Base-by-base conservation (phyloP, 1,284 basidiomycete genomes). In the Sparassis latifolia region DNA sequence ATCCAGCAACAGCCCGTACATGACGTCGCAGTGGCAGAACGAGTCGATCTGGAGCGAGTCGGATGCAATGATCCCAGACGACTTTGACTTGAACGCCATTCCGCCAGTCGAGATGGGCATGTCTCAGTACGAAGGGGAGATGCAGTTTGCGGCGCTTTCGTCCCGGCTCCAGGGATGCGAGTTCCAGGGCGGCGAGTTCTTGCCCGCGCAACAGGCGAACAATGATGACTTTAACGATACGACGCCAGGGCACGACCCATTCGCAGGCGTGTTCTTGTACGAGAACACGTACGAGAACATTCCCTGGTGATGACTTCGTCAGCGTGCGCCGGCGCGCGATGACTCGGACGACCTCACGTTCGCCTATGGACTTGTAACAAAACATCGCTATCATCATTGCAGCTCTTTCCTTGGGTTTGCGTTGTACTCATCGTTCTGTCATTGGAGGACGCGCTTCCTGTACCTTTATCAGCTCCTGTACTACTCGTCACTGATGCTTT, bases 101-200 rank as follows among this genome's bases (percentile, higher is more conserved):
- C 74, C 74, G 40, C 74, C 75, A 0, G 69, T 77, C 61, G 71
- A 76, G 52, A 61, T 76, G 44, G 74, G 74, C 29, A 56, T 74
- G 45, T 55, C 56, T 42, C 55, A 60, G 55, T 61, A 60, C 49
- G 61, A 63, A 47, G 49, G 48, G 20, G 52, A 55, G 43, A 44
- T 56, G 53, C 52, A 51, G 46, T 7, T 6, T 12, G 35, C 6
- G 6, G 6, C 28, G 27, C 37, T 51, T 41, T 28, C 48, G 42
- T 5, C 40, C 44, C 40, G 50, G 50, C 55, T 45, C 47, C 55
- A 48, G 44, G 53, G 53, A 41, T 49, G 37, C 52, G 58, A 57
- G 45, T 51, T 52, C 48, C 58, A 59, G 31, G 45, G 49, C 45
- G 53, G 50, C 42, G 52, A 50, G 44, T 58, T 52, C 50, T 44